Base-by-base conservation (phyloP, 2,329 filamentous ascomycete species). In the Aspergillus pseudonomiae region DNA sequence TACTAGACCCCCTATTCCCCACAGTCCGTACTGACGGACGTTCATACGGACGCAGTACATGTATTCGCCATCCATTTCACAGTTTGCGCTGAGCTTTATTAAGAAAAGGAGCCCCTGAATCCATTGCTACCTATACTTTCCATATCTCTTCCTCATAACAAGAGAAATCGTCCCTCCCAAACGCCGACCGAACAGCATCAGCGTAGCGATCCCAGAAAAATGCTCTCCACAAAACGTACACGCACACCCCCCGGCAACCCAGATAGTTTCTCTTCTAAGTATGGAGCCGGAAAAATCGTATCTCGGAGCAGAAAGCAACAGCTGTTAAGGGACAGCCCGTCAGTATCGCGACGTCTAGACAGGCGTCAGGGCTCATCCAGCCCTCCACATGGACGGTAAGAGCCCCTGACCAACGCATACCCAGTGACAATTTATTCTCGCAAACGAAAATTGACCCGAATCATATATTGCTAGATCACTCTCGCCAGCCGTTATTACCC, bases 401-500 rank as follows among this genome's bases (percentile, higher is more conserved):
- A 58, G 26, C 6, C n/a, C 26, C 4, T 34, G 10, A 12, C n/a
- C 30, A 24, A 19, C 36, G 11, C 34, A 50, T 10, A 55, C 28
- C 24, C 32, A 52, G 6, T 32, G 50, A 59, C 36, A 30, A 5
- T 2, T 26, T 48, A n/a, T 12, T n/a, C 7, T 32, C 16, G 16
- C 28, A 52, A n/a, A 32, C 43, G 39, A 55, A 32, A 48, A 45
- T 7, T 28, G 43, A 34, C 9, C 54, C 66, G 89, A 87, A 64
- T 85, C 79, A 24, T 19, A 41, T 24, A 24, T 34, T 32, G 28
- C 16, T 12, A 60, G 59, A 62, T 74, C 88, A 63, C 85, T 85
- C 30, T 90, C 89, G 1, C 48, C 48, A 3, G 82, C 90, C 52
- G 92, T 95, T 74, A 86, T 96, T 69, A 96, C 92, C 11, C 85